Conservation (phyloP, 345 rosid species). For the Boechera stricta region DNA sequence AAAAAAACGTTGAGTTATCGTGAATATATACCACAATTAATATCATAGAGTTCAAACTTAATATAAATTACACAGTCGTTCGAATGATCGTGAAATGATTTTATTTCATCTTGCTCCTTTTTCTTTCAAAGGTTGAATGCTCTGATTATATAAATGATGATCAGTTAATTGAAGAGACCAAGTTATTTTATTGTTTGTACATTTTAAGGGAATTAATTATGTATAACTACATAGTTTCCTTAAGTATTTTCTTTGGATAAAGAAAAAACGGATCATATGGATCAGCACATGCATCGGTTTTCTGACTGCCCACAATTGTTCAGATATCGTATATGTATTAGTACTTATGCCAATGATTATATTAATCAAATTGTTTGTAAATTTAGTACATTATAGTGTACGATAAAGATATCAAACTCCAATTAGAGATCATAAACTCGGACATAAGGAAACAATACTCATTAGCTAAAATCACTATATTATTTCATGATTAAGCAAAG, state of each 20-base stretch:
- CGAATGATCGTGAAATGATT: not conserved
- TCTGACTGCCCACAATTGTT: constrained; percentile 24
- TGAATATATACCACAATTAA: not conserved
- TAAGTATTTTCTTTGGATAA: not conserved
- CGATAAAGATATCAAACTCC: constrained; percentile 9
- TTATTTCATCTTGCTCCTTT: not conserved
- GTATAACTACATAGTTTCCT: not conserved
- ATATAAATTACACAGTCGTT: not conserved
- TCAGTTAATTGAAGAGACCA: not conserved
- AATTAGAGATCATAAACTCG: constrained; percentile 4
- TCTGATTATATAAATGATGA: constrained; percentile 18
- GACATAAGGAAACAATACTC: constrained; percentile 1
- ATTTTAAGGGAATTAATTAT: not conserved
- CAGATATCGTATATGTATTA: constrained; percentile 23
- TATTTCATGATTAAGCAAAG: constrained; percentile 16
- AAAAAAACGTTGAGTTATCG: constrained; percentile 16
- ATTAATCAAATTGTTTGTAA: constrained; percentile 18
- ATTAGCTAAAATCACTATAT: not conserved
- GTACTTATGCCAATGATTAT: constrained; percentile 8
- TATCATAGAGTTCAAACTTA: too few relatives aligned
- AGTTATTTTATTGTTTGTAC: not conserved
- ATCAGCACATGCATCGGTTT: constrained; percentile 32
- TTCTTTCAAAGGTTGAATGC: not conserved
- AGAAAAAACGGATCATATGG: constrained; percentile 26
- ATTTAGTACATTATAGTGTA: constrained; percentile 5